These are phyloP conservation scores for Arthrobotrys iridis DNA, from an alignment of 2,329 filamentous ascomycete species.

Conservation along the genomic window DNA sequence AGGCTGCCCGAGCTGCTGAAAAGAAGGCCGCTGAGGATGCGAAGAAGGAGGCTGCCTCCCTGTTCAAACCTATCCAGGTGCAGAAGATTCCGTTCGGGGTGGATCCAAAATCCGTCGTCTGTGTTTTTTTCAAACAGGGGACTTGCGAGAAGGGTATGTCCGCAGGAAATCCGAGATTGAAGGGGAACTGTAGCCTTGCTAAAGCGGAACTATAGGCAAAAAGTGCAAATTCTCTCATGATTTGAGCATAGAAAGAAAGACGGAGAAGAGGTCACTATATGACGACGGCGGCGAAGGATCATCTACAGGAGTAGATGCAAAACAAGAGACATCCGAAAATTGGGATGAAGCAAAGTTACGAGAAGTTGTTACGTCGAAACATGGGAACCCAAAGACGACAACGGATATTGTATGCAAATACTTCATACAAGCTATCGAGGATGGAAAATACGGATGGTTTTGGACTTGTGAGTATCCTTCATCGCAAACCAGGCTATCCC, in stretches of 20 bases:
- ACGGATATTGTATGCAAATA: conserved; percentile 99
- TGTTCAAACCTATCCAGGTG: conserved; percentile 92
- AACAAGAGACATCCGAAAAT: conserved; percentile 90
- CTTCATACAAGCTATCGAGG: conserved; percentile 96
- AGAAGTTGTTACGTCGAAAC: conserved; percentile 91
- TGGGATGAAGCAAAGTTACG: conserved; percentile 98
- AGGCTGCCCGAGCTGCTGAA: conserved; percentile 78
- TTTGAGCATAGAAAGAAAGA: conserved; percentile 85
- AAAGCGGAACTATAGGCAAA: conserved; percentile 64
- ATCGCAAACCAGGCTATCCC: not conserved
- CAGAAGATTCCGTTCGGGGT: conserved; percentile 98
- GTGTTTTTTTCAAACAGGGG: conserved; percentile 96
- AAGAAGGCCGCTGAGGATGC: conserved; percentile 90
- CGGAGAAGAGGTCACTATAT: conserved; percentile 91
- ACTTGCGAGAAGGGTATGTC: conserved; percentile 84
- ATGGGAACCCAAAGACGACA: conserved; percentile 92
- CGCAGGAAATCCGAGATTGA: not conserved
- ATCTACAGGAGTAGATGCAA: conserved; percentile 76
- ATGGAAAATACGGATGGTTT: conserved; percentile 99
- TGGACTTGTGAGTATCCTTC: conserved; percentile 74
- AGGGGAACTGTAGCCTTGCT: not conserved
- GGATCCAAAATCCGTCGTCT: conserved; percentile 96
- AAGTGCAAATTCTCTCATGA: conserved; percentile 99
- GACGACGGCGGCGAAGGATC: conserved; percentile 80
- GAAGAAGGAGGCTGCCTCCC: conserved; percentile 78